Base-by-base conservation (phyloP, 768 basidiomycete species). In the Trametes cubensis region DNA sequence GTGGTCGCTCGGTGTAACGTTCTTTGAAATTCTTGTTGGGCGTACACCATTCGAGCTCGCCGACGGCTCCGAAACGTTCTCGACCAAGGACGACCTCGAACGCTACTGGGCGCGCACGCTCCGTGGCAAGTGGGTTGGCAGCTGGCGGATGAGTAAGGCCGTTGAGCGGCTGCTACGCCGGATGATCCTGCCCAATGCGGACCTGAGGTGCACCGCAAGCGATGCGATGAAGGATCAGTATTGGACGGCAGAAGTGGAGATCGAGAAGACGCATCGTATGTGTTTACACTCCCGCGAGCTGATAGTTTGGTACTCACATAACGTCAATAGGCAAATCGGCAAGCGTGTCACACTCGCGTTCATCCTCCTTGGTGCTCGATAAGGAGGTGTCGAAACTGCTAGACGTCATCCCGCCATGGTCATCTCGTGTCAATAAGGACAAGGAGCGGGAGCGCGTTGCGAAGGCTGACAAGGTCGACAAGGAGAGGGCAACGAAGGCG, bases 21-120 rank as follows among this genome's bases (percentile, higher is more conserved):
- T 98, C 73, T 99, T 97, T 72, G 96, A 99, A 74, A 91, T 99
- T 62, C 83, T 98, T 34, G 79, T 88, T 23, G 95, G 95, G 0
- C 83, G 96, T 11, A 98, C 96, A 2, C 95, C 95, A 2, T 98
- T 98, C 70, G 91, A 95, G 72, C 72, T 89, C 64, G 82, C 84
- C 42, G 90, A 92, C 65, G 85, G 86, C 7, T 11, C 26, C 10
- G 92, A 95, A 69, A 82, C 88, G 62, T 89, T 95, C 65, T 76
- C 81, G 8, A 89, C 86, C 15, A 87, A 89, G 68, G 92, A 90
- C 45, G 90, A 93, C 65, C 74, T 96, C 25, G 88, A 93, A 71
- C 81, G 81, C 55, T 99, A 99, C 72, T 96, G 92, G 88, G 78
- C 83, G 46, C 84, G 94, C 18, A 94, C 95, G 3, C 77, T 91